A percentile compares a stretch with the other conserved stretches of the same genome.
These are phyloP conservation scores for Ophiostoma himal-ulmi DNA, from an alignment of 2,329 filamentous ascomycete species.

Conservation along the genomic window DNA sequence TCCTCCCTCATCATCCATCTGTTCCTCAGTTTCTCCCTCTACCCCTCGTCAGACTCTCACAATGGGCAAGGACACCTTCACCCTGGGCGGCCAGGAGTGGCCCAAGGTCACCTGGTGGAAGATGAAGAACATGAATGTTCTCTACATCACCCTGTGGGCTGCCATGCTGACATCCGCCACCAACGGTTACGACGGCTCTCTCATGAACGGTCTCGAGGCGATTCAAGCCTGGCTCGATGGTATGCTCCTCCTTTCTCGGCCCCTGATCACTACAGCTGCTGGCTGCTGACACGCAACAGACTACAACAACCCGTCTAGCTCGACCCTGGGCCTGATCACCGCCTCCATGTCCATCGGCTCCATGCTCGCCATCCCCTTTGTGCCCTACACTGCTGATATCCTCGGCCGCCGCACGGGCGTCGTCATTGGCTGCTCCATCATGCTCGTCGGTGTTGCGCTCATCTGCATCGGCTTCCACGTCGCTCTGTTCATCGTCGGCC, in stretches of 20 bases:
- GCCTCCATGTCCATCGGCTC: conserved; percentile 44
- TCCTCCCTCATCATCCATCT: too few species aligned
- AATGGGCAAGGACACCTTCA: conserved; percentile 29
- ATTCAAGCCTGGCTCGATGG: conserved; percentile 35
- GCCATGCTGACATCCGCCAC: conserved; percentile 33
- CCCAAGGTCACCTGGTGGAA: conserved; percentile 27
- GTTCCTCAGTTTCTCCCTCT: neutral
- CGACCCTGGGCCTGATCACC: conserved; percentile 39
- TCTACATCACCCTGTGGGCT: conserved; percentile 34
- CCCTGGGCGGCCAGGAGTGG: conserved; percentile 29
- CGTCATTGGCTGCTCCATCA: conserved; percentile 38
- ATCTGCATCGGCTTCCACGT: conserved; percentile 35
- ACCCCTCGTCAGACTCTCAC: neutral
- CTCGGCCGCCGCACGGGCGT: conserved; percentile 42
- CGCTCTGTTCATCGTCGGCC: conserved; percentile 58
- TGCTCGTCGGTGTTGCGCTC: conserved; percentile 37
- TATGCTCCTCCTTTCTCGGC: conserved; percentile 19
- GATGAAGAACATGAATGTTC: conserved; percentile 28
- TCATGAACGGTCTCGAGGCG: conserved; percentile 35
- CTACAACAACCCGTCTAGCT: conserved; percentile 32
- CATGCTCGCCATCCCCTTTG: conserved; percentile 40
- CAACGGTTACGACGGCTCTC: conserved; percentile 33
- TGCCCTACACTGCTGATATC: conserved; percentile 42
- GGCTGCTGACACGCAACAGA: conserved; percentile 19
- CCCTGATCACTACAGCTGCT: neutral